phyloP scores from a whole-genome alignment of 1,284 basidiomycete species.

The Ceratobasidium sp. region DNA sequence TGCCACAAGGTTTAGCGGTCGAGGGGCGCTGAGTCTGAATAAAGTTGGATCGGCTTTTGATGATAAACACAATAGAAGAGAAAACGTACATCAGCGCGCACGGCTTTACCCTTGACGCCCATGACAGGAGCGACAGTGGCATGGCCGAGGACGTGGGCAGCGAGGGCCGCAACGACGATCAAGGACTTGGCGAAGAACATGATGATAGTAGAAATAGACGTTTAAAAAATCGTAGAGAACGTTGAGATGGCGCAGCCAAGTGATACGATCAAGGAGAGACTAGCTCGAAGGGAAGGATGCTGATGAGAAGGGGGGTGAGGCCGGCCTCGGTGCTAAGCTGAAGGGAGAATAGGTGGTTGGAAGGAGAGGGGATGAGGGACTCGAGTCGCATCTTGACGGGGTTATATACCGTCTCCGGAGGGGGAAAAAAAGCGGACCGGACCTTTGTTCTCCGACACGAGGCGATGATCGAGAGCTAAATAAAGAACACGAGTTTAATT shows the following conservation, averaged over 20 bases:
- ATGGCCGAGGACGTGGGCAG: slow-evolving; percentile 63
- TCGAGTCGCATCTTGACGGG: background rate
- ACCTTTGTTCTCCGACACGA: slow-evolving; percentile 35
- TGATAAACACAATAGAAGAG: background rate
- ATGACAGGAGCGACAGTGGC: slow-evolving; percentile 65
- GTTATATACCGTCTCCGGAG: slow-evolving; percentile 29
- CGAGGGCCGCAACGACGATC: slow-evolving; percentile 57
- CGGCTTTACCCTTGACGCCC: slow-evolving; percentile 62
- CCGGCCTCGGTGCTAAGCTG: slow-evolving; percentile 36
- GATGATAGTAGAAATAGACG: slow-evolving; percentile 34
- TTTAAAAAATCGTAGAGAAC: slow-evolving; percentile 14
- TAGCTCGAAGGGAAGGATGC: slow-evolving; percentile 41
- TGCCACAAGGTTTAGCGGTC: slow-evolving; percentile 63
- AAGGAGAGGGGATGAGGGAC: slow-evolving; percentile 24
- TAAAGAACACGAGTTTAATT: slow-evolving; percentile 18
- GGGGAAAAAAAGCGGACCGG: background rate
- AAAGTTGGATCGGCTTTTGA: too few relatives aligned
- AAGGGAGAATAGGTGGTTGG: slow-evolving; percentile 30
- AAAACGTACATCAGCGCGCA: slow-evolving; percentile 61
- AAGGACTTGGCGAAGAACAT: slow-evolving; percentile 48
- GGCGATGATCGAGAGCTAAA: slow-evolving; percentile 33
- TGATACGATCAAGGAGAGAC: slow-evolving; percentile 41
- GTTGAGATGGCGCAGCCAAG: slow-evolving; percentile 40
- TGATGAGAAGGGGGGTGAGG: slow-evolving; percentile 37
- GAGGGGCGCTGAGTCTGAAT: slow-evolving; percentile 60